Percentiles rank a stretch among this genome's conserved stretches.
phyloP scores from a whole-genome alignment of 2,329 filamentous ascomycete genomes.

The Aspergillus phoenicis region DNA sequence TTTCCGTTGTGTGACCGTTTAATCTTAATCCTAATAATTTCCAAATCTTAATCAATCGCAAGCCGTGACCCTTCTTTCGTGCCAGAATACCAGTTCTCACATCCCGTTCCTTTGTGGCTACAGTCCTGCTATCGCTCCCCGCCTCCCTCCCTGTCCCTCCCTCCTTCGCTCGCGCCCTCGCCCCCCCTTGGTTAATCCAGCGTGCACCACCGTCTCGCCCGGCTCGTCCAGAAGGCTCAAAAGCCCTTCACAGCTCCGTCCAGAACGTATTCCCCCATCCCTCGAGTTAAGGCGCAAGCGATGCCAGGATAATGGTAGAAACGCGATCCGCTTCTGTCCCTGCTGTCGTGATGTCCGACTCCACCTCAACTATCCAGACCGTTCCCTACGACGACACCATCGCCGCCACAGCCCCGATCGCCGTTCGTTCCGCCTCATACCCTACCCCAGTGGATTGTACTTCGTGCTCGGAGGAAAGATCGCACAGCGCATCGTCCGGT shows the following conservation, averaged over 20 bases:
- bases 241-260: neutral
- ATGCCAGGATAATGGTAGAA: constrained; percentile 42
- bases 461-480: constrained; percentile 28
- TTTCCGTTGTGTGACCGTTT: constrained; percentile 12
- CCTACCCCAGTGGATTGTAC: constrained; percentile 28
- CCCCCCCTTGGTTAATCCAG: neutral
- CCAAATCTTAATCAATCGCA: constrained; percentile 7
- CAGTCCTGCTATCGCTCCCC: constrained; percentile 5
- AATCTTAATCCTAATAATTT: constrained; percentile 5
- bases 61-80: constrained; percentile 5
- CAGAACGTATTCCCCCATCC: neutral
- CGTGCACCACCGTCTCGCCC: neutral
- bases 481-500: constrained; percentile 27
- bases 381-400: constrained; percentile 33
- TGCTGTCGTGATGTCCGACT: constrained; percentile 29
- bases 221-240: neutral
- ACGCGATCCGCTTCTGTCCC: constrained; percentile 33
- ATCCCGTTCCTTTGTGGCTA: constrained; percentile 17
- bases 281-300: constrained; percentile 26
- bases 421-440: constrained; percentile 34
- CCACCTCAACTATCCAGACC: constrained; percentile 28
- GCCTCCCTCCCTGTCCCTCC: constrained; percentile 11
- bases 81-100: constrained; percentile 14
- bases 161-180: neutral
- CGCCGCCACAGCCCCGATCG: constrained; percentile 24